A percentile compares a stretch with the other conserved stretches of the same genome.
phyloP scores from a whole-genome alignment of 1,139 yeast species.

The Yarrowia galli region DNA sequence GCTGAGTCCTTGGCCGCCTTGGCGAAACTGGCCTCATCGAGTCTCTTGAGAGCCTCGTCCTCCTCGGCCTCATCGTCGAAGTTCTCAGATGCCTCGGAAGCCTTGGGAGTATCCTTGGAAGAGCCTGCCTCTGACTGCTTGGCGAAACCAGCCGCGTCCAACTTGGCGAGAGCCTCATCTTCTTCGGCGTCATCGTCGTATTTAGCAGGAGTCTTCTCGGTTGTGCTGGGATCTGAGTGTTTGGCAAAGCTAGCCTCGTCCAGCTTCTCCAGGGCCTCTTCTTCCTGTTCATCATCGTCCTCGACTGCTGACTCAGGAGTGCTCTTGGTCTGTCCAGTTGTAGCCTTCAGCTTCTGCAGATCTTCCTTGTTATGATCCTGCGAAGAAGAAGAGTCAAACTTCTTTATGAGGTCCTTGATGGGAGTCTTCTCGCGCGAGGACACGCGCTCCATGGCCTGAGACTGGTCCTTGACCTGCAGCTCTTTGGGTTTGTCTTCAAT shows the following conservation, averaged over 20 bases:
- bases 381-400: slow-evolving; percentile 35
- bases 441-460: slow-evolving; percentile 18
- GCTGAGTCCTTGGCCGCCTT: neutral
- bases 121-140: neutral
- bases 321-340: slow-evolving; percentile 1
- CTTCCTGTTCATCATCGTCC: slow-evolving; percentile 27
- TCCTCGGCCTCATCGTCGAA: slow-evolving; percentile 7
- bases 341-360: slow-evolving; percentile 20
- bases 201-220: neutral
- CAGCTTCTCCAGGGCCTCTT: slow-evolving; percentile 1
- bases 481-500: slow-evolving; percentile 8
- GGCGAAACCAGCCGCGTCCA: neutral
- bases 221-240: neutral
- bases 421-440: slow-evolving; percentile 19
- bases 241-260: slow-evolving; percentile 14
- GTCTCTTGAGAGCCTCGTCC: slow-evolving; percentile 1
- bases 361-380: slow-evolving; percentile 24
- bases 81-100: neutral
- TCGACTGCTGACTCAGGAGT: slow-evolving; percentile 23
- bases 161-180: neutral
- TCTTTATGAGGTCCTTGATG: slow-evolving; percentile 31
- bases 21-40: slow-evolving; percentile 11
- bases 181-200: slow-evolving; percentile 6
- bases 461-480: slow-evolving; percentile 3
- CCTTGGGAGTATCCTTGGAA: neutral